These are phyloP conservation scores for Cryptococcus jaspeensis DNA, from an alignment of 1,284 basidiomycete genomes.

Conservation along the genomic window DNA sequence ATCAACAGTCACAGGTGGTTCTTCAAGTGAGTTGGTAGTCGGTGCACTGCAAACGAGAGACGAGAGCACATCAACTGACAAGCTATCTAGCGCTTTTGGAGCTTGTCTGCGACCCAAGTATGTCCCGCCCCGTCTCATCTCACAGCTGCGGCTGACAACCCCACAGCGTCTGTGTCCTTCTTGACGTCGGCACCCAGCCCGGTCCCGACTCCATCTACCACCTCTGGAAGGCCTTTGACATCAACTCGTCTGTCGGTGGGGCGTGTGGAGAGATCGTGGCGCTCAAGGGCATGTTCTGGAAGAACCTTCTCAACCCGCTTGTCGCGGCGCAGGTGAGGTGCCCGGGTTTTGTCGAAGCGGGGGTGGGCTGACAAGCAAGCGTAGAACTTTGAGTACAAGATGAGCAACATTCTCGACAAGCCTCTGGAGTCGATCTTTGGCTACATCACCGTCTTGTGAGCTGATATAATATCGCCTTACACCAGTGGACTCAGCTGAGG, in stretches of 20 bases:
- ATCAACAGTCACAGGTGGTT: conserved; percentile 95
- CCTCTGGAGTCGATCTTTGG: conserved; percentile 78
- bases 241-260: conserved; percentile 92
- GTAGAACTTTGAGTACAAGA: conserved; percentile 76
- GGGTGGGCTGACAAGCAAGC: background rate
- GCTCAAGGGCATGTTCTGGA: conserved; percentile 76
- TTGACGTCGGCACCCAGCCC: conserved; percentile 93
- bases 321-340: conserved; percentile 51
- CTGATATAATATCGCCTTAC: background rate
- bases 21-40: conserved; percentile 63
- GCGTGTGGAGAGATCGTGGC: conserved; percentile 97
- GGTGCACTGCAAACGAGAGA: too few relatives aligned
- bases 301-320: conserved; percentile 76
- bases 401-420: conserved; percentile 89
- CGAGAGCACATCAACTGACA: conserved; percentile 14
- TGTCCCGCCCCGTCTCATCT: conserved; percentile 6
- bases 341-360: conserved; percentile 56
- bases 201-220: conserved; percentile 88
- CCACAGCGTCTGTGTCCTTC: conserved; percentile 87
- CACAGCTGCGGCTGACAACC: background rate
- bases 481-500: background rate
- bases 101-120: conserved; percentile 43
- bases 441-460: conserved; percentile 77
- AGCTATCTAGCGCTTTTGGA: conserved; percentile 35
- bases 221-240: conserved; percentile 95